Base-by-base conservation (phyloP, 2,329 filamentous ascomycete genomes). In the Diaporthe vaccinii region DNA sequence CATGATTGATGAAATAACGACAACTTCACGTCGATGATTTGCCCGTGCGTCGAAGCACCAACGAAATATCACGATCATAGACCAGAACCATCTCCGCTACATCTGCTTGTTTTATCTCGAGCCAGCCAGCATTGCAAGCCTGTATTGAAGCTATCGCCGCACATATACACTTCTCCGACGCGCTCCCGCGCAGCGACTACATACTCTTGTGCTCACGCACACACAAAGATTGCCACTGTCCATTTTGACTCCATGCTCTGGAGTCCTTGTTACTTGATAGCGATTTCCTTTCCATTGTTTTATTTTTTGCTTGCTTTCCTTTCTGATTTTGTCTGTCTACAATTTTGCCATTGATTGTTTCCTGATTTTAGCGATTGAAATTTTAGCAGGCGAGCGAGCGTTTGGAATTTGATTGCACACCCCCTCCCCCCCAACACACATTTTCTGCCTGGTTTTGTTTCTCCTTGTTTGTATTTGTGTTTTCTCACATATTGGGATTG, bases 321-420 rank as follows among this genome's bases (percentile, higher is more conserved):
- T 61, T 39, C 20, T 61, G 22, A n/a, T 36, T 15, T 39, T n/a
- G 57, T 59, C 22, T 49, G 41, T 46, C 25, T 65, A 34, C 82
- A 31, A 31, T 80, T 80, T 79, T 75, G 75, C 72, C 79, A 81
- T 79, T 67, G 73, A 77, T 79, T 79, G 76, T 76, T 79, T 76
- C 78, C 73, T 78, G 76, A 79, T 72, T 80, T 77, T 78, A 51
- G 71, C 71, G 71, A 65, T 10, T 73, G 58, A 65, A 46, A 57
- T 73, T 73, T 78, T 80, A 84, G 82, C 81, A 82, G 82, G 81
- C 80, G 80, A 84, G 81, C 80, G 81, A 83, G 83, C 85, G 81
- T 84, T 81, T 82, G 82, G 79, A 81, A 80, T 81, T 78, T 39
- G 53, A 75, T 65, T 55, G 46, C 51, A 65, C 59, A 46, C 46